Evolutionary conservation across 2,329 filamentous ascomycete species (phyloP).

Genomic region (Hymenoscyphus salicellus): DNA sequence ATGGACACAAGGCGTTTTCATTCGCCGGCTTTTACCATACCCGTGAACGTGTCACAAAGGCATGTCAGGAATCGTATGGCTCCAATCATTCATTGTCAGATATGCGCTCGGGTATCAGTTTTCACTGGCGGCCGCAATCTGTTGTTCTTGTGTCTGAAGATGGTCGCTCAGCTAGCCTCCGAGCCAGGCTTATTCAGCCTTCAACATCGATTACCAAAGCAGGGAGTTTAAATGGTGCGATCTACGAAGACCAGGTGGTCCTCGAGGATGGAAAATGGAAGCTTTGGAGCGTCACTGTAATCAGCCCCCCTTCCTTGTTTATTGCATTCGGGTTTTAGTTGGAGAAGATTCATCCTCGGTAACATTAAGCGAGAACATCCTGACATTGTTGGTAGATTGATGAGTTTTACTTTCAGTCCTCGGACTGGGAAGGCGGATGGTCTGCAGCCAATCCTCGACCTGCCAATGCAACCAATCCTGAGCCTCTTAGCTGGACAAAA

Average conservation of each 20-base stretch:
- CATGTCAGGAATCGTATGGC: slow-evolving; percentile 8
- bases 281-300: slow-evolving; percentile 4
- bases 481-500: neutral
- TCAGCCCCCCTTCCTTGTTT: too few species aligned
- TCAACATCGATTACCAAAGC: neutral
- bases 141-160: slow-evolving; percentile 5
- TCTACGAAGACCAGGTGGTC: slow-evolving; percentile 6
- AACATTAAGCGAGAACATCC: too few species aligned
- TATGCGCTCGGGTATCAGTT: slow-evolving; percentile 3
- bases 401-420: slow-evolving; percentile 5
- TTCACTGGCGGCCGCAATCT: slow-evolving; percentile 10
- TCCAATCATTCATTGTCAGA: neutral
- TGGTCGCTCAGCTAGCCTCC: slow-evolving; percentile 3
- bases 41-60: slow-evolving; percentile 5
- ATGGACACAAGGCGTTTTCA: slow-evolving; percentile 11
- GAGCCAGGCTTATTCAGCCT: slow-evolving; percentile 1
- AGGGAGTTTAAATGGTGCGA: slow-evolving; percentile 8
- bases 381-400: neutral
- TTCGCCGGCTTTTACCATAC: slow-evolving; percentile 12
- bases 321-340: too few species aligned
- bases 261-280: slow-evolving; percentile 3
- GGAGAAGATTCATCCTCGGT: too few species aligned
- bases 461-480: neutral
- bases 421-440: slow-evolving; percentile 4
- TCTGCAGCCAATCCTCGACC: neutral